Conservation (phyloP, 257 asterid species). For the Pogostemon cablin region DNA sequence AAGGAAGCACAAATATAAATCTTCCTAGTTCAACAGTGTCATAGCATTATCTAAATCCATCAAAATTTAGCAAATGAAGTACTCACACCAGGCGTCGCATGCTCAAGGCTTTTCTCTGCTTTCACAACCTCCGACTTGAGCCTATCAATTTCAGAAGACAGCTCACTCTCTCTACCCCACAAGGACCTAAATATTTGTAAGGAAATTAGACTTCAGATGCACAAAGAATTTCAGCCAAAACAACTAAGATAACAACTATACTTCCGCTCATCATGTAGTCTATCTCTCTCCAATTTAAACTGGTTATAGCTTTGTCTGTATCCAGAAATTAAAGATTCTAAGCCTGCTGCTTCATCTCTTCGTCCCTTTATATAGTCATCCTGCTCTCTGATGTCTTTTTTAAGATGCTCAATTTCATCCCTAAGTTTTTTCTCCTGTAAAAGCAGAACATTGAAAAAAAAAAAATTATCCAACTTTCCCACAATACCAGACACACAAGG, state of each 20-base stretch:
- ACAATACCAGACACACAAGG: conserved; percentile 13
- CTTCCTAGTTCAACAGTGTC: conserved; percentile 23
- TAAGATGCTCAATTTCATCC: conserved; percentile 81
- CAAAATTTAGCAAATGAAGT: conserved; percentile 27
- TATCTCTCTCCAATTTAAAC: conserved; percentile 73
- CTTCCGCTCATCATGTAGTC: conserved; percentile 86
- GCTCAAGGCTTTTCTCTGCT: conserved; percentile 97
- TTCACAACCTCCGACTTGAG: conserved; percentile 82
- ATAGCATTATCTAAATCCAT: conserved; percentile 20
- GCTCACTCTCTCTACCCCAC: conserved; percentile 85
- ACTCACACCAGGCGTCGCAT: conserved; percentile 98
- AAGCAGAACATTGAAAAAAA: conserved; percentile 22
- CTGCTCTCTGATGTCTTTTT: conserved; percentile 63
- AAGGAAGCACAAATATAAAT: conserved; percentile 23
- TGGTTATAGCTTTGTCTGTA: conserved; percentile 72
- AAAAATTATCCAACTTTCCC: conserved; percentile 9
- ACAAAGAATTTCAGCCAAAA: conserved; percentile 29
- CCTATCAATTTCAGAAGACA: conserved; percentile 75
- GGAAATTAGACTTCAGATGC: conserved; percentile 32
- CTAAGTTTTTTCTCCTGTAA: conserved; percentile 77
- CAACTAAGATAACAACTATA: conserved; percentile 42
- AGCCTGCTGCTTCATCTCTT: conserved; percentile 60
- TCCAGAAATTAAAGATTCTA: conserved; percentile 73
- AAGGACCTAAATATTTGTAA: conserved; percentile 56
- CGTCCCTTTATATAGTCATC: conserved; percentile 69